Evolutionary conservation across 176 grass and related monocot genomes (phyloP).

Genomic region (Saccharum spontaneum): DNA sequence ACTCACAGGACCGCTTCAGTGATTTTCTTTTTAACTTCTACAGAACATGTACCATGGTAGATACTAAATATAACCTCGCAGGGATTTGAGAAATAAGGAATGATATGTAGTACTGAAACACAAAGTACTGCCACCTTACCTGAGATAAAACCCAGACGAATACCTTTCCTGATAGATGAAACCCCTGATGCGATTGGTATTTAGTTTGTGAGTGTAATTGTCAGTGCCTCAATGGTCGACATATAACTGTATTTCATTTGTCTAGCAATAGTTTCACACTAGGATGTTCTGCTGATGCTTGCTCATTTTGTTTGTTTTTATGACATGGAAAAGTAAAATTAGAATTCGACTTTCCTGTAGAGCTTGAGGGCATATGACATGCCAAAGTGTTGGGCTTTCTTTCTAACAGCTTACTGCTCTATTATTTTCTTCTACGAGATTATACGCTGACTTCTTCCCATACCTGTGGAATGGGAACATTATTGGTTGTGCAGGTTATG

Average conservation of each 20-base stretch:
- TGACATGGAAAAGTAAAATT: constrained; percentile 10
- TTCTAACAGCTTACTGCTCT: background rate
- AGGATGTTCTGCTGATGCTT: constrained; percentile 2
- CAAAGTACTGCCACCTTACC: background rate
- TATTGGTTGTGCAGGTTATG: constrained; percentile 63
- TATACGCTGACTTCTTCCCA: constrained; percentile 24
- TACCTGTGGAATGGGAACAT: background rate
- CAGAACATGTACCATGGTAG: background rate
- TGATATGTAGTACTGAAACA: background rate
- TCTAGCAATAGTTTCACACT: background rate
- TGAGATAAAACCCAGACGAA: background rate
- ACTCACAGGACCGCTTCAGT: background rate
- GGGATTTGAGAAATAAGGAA: background rate
- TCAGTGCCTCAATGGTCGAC: background rate
- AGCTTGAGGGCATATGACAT: background rate
- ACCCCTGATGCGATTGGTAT: background rate
- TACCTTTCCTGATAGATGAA: background rate
- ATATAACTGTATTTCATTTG: constrained; percentile 3
- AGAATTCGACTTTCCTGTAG: background rate
- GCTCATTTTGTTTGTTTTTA: constrained; percentile 15
- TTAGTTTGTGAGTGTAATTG: background rate
- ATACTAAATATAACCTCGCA: background rate
- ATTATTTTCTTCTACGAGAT: background rate
- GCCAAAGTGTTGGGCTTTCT: background rate
- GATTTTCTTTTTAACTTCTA: background rate